A percentile compares a stretch with the other conserved stretches of the same genome.
These are phyloP conservation scores for Meyerozyma sp. DNA, from an alignment of 1,139 yeast species.

Conservation along the genomic window DNA sequence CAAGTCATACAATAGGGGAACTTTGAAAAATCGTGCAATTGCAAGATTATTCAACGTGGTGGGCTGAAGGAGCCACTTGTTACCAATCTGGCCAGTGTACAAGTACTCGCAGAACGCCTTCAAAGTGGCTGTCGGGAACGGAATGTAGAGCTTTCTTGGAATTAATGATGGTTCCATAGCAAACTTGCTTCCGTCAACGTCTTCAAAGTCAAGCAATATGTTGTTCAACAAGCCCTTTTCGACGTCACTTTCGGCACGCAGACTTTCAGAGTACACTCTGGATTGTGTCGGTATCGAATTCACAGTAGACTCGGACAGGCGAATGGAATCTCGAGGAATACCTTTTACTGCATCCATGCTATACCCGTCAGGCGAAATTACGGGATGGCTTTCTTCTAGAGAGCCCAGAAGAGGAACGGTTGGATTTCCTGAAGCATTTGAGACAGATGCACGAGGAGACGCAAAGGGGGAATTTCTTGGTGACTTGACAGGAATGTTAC, in stretches of 20 bases:
- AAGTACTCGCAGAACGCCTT: conserved; percentile 66
- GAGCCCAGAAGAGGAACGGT: not conserved
- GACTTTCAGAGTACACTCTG: not conserved
- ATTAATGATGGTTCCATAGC: conserved; percentile 53
- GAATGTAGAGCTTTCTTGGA: conserved; percentile 64
- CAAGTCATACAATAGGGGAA: conserved; percentile 64
- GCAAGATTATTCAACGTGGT: conserved; percentile 60
- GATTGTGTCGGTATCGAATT: conserved; percentile 3
- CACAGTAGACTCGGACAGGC: not conserved
- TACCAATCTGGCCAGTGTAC: conserved; percentile 74
- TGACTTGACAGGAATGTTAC: conserved; percentile 35
- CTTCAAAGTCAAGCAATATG: conserved; percentile 33
- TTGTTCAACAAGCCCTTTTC: conserved; percentile 18
- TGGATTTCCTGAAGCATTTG: conserved; percentile 27
- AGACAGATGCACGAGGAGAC: conserved; percentile 26
- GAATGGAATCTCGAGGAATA: not conserved
- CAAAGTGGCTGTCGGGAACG: conserved; percentile 57
- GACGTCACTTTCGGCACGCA: not conserved
- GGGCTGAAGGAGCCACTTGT: conserved; percentile 64
- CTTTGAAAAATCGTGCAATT: conserved; percentile 57
- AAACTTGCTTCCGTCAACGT: conserved; percentile 27
- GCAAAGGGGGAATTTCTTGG: conserved; percentile 42
- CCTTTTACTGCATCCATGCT: conserved; percentile 2
- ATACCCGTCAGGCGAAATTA: conserved; percentile 5
- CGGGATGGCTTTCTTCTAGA: not conserved